Base-by-base conservation (phyloP, 2,329 filamentous ascomycete species). In the Colletotrichum sublineola region DNA sequence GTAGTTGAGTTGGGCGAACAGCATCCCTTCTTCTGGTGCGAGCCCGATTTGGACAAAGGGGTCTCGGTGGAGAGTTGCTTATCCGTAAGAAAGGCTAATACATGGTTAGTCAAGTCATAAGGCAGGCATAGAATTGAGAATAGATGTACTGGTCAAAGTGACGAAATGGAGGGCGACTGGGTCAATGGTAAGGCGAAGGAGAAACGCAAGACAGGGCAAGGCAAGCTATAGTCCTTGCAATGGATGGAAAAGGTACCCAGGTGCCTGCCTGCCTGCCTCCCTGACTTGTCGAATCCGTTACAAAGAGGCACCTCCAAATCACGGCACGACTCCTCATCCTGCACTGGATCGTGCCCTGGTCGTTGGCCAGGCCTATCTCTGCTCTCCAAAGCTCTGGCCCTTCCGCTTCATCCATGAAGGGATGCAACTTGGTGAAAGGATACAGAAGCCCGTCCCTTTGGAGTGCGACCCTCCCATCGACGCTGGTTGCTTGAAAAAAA, bases 211-310 rank as follows among this genome's bases (percentile, higher is more conserved):
- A 29, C 62, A 64, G 38, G 38, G 62, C 62, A 44, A 55, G 18
- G 24, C 38, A 64, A 55, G 48, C 24, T 18, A 36, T 24, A 38
- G 36, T 46, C 55, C 50, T 50, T n/a, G 48, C 36, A 53, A 57
- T 53, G 67, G 63, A 57, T 53, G 67, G 63, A 55, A 70, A 67
- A 70, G 36, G 67, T 67, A 67, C 67, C 67, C 67, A 70, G 55
- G 29, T 66, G 67, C 67, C 44, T 46, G 20, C 42, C 42, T 44
- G 40, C 40, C 40, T 44, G 14, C 40, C 40, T 44, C 12, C 44
- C 44, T 48, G n/a, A 20, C 63, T 64, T 60, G 63, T 48, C 55
- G 62, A 40, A 20, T 64, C 36, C 36, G 48, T 53, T 52, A 46
- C 50, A 63, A 33, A 52, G 40, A 20, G 31, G 46, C 24, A 29